Base-by-base conservation (phyloP, 768 basidiomycete species). In the Naganishia onofrii region DNA sequence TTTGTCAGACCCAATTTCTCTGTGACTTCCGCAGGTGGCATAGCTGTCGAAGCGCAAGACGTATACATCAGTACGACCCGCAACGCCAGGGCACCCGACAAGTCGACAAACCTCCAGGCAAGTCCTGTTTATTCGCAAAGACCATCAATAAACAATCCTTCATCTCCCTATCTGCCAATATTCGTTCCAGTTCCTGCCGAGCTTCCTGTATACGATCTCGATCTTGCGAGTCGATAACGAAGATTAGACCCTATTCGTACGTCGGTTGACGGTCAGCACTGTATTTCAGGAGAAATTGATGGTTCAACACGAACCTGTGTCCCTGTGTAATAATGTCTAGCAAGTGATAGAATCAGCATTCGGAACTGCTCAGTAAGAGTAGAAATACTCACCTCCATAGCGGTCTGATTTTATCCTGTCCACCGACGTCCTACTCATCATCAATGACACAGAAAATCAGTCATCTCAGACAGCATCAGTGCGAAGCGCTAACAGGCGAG, bases 91-190 rank as follows among this genome's bases (percentile, higher is more conserved):
- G 9, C 48, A 34, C 2, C n/a, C 48, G 31, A 6, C 34, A 6
- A 34, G 34, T 29, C n/a, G 9, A 84, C 88, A 75, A 76, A 95
- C 94, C 94, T 82, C 92, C 93, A 9, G 93, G 93, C 75, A 98
- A 83, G 86, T 98, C 95, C 83, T 98, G 95, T 84, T 98, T 98
- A 84, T 98, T 98, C 38, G 95, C 94, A 82, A 98, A 98, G n/a
- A 98, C 94, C 71, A 98, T 89, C 78, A 98, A 80, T 67, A 98
- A 81, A 80, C 94, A 97, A 74, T 97, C 94, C 83, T 91, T 93
- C 95, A 98, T 97, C 82, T 98, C 95, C 72, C 95, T 85, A 81
- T 98, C 95, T 74, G 90, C 90, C 81, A 98, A 84, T 83, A 98
- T 97, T 71, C 93, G 87, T 78, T 97, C 94, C 32, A 98, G 84